A percentile compares a stretch with the other conserved stretches of the same genome.
Conservation (phyloP, 2,329 filamentous ascomycete genomes). For the Neofusicoccum cordaticola region DNA sequence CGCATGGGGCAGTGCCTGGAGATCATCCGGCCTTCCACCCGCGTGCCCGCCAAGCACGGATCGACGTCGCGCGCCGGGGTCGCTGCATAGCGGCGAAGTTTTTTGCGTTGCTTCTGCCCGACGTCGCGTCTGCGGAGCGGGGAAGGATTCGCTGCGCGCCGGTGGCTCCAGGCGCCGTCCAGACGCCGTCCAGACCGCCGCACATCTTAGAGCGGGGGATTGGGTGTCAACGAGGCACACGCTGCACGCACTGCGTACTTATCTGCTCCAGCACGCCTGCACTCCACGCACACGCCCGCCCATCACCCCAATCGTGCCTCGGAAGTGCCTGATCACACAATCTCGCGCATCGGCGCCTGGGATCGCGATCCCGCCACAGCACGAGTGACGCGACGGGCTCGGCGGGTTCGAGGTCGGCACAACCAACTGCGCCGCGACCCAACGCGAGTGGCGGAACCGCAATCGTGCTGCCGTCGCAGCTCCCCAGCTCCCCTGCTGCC, state of each 20-base stretch:
- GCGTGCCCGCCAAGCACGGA: neutral
- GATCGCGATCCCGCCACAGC: neutral
- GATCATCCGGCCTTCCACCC: conserved; percentile 9
- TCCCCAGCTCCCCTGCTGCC: too few relatives aligned
- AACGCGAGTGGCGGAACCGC: too few relatives aligned
- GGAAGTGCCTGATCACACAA: too few relatives aligned
- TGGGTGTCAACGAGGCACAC: neutral
- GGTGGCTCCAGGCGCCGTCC: too few relatives aligned
- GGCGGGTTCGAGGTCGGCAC: too few relatives aligned
- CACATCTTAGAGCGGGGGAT: neutral
- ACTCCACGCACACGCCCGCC: neutral
- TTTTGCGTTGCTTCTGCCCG: neutral
- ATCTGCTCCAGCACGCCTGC: neutral
- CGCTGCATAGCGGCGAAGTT: too few relatives aligned
- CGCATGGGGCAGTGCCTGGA: neutral
- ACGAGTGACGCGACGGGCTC: too few relatives aligned
- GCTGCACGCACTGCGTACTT: neutral
- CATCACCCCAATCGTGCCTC: neutral
- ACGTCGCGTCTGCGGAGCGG: neutral
- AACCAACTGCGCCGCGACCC: too few relatives aligned
- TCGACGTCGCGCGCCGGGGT: neutral
- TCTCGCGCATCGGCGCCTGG: neutral
- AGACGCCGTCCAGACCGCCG: too few relatives aligned
- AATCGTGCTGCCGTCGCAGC: too few relatives aligned
- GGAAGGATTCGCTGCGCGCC: neutral